Evolutionary conservation across 306 rosid genomes (phyloP).

Genomic region (Macrotyloma uniflorum): DNA sequence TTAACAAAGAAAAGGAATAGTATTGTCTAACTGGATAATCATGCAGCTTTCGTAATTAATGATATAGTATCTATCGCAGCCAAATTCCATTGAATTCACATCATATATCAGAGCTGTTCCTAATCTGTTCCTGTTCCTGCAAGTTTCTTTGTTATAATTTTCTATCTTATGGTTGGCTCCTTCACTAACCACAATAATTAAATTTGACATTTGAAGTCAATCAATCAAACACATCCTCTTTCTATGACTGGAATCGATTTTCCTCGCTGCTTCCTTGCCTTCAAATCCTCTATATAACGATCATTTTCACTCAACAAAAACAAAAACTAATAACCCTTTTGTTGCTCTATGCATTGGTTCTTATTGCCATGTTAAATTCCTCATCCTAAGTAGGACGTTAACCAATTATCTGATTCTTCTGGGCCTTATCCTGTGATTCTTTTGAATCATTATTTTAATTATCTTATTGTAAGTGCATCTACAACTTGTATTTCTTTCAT

Average conservation of each 20-base stretch:
- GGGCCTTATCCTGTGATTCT: neutral
- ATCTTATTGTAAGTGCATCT: neutral
- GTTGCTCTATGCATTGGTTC: neutral
- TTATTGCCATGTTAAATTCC: too few species aligned
- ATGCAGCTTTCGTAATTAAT: conserved; percentile 7
- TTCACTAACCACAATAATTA: neutral
- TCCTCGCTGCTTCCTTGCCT: neutral
- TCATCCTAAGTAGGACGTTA: too few species aligned
- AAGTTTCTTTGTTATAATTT: neutral
- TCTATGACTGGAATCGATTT: neutral
- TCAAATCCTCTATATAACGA: conserved; percentile 4
- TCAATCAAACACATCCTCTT: neutral
- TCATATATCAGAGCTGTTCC: neutral
- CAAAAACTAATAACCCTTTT: neutral
- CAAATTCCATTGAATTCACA: neutral
- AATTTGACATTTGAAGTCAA: conserved; percentile 12
- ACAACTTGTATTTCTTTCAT: neutral
- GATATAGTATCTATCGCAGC: neutral
- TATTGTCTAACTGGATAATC: neutral
- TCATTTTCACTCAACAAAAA: neutral
- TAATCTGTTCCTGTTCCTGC: neutral
- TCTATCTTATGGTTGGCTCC: neutral
- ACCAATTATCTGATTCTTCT: neutral
- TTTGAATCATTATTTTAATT: neutral
- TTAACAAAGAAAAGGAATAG: neutral